These are phyloP conservation scores for Neurospora sp. DNA, from an alignment of 495 filamentous ascomycete species.

Conservation along the genomic window DNA sequence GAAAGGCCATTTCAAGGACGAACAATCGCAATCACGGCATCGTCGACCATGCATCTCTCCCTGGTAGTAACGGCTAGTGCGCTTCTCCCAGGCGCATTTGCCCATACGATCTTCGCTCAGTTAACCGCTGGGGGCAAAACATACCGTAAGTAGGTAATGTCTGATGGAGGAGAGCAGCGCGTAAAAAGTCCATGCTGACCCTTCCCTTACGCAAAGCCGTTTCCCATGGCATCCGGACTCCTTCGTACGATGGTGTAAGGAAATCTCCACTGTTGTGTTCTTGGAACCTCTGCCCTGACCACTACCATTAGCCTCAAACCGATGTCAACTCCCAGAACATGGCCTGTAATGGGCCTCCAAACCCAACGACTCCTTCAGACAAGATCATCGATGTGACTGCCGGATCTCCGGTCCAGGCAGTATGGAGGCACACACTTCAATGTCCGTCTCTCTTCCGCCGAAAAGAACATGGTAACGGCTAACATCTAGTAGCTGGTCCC, in stretches of 20 bases:
- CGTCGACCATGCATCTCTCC: constrained; percentile 3
- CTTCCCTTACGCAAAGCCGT: neutral
- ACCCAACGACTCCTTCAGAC: constrained; percentile 33
- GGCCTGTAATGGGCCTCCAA: constrained; percentile 45
- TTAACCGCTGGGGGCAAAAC: constrained; percentile 26
- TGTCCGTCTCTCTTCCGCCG: constrained; percentile 2
- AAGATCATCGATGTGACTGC: constrained; percentile 37
- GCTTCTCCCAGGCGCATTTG: constrained; percentile 14
- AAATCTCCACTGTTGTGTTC: neutral
- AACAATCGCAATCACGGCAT: neutral
- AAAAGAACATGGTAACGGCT: neutral
- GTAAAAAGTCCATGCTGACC: neutral
- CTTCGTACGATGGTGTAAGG: constrained; percentile 22
- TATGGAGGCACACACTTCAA: constrained; percentile 36
- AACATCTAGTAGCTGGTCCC: constrained; percentile 14
- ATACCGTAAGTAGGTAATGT: too few relatives aligned
- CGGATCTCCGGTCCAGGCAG: constrained; percentile 31
- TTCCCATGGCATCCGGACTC: constrained; percentile 23
- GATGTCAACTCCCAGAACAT: constrained; percentile 37
- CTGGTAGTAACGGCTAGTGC: neutral
- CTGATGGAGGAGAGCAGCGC: too few relatives aligned
- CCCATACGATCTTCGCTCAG: constrained; percentile 43
- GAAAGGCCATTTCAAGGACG: neutral
- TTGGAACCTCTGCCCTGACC: neutral
- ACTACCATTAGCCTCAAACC: constrained; percentile 23